Evolutionary conservation across 768 basidiomycete species (phyloP), one percentile per base, ranked within the genome.

Genomic region (Pulveroboletus ravenelii): DNA sequence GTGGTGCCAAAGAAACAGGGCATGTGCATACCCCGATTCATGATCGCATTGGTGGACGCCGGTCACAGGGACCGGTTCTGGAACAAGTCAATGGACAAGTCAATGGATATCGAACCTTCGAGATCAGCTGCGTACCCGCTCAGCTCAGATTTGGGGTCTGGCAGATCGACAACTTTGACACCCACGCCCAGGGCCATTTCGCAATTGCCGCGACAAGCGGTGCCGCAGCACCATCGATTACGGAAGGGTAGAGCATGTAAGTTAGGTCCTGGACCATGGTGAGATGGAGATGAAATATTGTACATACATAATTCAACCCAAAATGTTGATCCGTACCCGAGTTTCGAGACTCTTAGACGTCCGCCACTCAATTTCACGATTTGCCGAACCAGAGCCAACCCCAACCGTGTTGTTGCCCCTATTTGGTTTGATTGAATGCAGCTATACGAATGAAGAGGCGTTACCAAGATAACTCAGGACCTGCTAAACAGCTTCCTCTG

Each of bases 301-400:
- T 6, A 70, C 75, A 55, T 62, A 78, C 73, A 85, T 32, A 90
- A 66, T 64, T 90, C 89, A 9, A 90, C 85, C 92, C 91, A 93
- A 71, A 93, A 94, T 34, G 85, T 90, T 32, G 85, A 89, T 14
- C 93, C 93, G 57, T 79, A 73, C 8, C 79, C 78, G 1, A 79
- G 70, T 63, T 82, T 80, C 15, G 79, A 81, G 53, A 85, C 77
- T n/a, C 84, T 88, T 27, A 89, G 69, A 44, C 88, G 77, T 17
- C 89, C 89, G 37, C 84, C 82, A 44, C 78, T 82, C 36, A 88
- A 68, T 59, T 82, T 85, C 57, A 91, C 85, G 39, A 91, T 90
- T 56, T 86, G 84, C 41, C 87, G 77, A 40, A 89, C 86, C 6
- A 91, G 73, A 2, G 88, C 87, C 17, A 90, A 62, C 20, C 89